These are phyloP conservation scores for Arachnopeziza araneosa DNA, from an alignment of 2,329 filamentous ascomycete genomes.

Conservation along the genomic window DNA sequence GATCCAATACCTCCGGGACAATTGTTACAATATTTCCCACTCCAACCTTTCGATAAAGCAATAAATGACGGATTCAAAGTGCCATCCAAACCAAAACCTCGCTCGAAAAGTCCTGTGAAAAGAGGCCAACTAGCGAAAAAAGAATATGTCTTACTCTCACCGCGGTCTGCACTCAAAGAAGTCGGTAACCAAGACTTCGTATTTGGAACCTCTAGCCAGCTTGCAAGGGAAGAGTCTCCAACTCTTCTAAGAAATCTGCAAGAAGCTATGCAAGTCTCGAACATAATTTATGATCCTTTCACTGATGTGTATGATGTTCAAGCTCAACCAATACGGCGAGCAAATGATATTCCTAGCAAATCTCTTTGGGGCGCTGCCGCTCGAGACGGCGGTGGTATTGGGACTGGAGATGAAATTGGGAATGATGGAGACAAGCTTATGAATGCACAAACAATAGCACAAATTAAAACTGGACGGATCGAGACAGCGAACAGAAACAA, in stretches of 20 bases:
- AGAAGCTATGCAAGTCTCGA: constrained; percentile 55
- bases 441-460: not conserved
- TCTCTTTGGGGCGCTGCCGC: constrained; percentile 66
- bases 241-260: constrained; percentile 58
- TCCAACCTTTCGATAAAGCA: constrained; percentile 5
- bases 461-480: not conserved
- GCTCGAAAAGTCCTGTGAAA: constrained; percentile 23
- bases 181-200: constrained; percentile 68
- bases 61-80: constrained; percentile 19
- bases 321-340: constrained; percentile 1
- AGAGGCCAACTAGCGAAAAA: constrained; percentile 35
- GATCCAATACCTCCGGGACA: constrained; percentile 32
- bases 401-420: constrained; percentile 51
- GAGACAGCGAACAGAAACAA: not conserved
- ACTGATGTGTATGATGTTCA: constrained; percentile 23
- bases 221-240: constrained; percentile 68
- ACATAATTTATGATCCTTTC: constrained; percentile 37
- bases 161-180: constrained; percentile 59
- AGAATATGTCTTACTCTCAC: constrained; percentile 57
- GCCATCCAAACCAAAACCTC: constrained; percentile 15
- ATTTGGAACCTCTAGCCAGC: constrained; percentile 82
- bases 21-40: constrained; percentile 41
- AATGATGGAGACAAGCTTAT: constrained; percentile 15
- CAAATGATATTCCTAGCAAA: constrained; percentile 10
- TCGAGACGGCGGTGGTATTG: constrained; percentile 56